Percentiles rank a stretch among this genome's conserved stretches.
These are phyloP conservation scores for Phytophthora crassamura DNA, from an alignment of 352 stramenopile species.

Conservation along the genomic window DNA sequence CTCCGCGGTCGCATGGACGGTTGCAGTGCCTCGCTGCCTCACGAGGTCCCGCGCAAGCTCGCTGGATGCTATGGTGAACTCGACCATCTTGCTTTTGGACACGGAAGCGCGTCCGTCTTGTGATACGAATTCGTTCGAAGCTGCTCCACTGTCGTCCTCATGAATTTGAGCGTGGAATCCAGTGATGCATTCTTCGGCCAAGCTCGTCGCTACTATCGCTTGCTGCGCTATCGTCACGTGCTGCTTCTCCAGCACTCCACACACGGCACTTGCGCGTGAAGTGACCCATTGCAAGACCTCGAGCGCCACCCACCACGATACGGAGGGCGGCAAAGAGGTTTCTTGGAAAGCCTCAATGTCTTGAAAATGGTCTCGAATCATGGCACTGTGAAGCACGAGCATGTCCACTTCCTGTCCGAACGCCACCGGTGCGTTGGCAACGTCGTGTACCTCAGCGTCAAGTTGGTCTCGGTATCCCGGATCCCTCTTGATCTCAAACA, in stretches of 20 bases:
- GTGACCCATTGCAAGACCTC: slow-evolving; percentile 55
- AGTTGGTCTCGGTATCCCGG: slow-evolving; percentile 16
- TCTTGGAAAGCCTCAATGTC: slow-evolving; percentile 15
- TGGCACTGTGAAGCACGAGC: slow-evolving; percentile 49
- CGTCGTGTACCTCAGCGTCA: neutral
- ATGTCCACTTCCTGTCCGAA: slow-evolving; percentile 47
- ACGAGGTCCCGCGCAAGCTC: slow-evolving; percentile 47
- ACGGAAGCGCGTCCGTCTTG: slow-evolving; percentile 24
- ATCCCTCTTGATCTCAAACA: slow-evolving; percentile 33
- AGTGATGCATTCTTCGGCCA: slow-evolving; percentile 33
- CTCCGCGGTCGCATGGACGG: slow-evolving; percentile 30
- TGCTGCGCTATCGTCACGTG: slow-evolving; percentile 30
- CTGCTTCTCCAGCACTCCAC: slow-evolving; percentile 36
- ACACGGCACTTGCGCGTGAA: slow-evolving; percentile 33
- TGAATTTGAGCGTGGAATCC: slow-evolving; percentile 40
- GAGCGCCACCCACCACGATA: slow-evolving; percentile 56
- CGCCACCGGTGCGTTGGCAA: slow-evolving; percentile 13
- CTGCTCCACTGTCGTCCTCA: neutral
- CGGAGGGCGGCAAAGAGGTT: slow-evolving; percentile 14
- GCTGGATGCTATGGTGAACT: slow-evolving; percentile 51
- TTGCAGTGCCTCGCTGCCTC: slow-evolving; percentile 19
- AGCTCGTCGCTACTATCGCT: slow-evolving; percentile 27
- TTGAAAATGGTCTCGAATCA: slow-evolving; percentile 53
- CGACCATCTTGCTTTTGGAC: slow-evolving; percentile 34
- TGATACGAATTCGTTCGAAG: slow-evolving; percentile 18